Percentiles rank a stretch among this genome's conserved stretches.
Conservation (phyloP, 2,329 filamentous ascomycete species). For the Neonectria neomacrospora region DNA sequence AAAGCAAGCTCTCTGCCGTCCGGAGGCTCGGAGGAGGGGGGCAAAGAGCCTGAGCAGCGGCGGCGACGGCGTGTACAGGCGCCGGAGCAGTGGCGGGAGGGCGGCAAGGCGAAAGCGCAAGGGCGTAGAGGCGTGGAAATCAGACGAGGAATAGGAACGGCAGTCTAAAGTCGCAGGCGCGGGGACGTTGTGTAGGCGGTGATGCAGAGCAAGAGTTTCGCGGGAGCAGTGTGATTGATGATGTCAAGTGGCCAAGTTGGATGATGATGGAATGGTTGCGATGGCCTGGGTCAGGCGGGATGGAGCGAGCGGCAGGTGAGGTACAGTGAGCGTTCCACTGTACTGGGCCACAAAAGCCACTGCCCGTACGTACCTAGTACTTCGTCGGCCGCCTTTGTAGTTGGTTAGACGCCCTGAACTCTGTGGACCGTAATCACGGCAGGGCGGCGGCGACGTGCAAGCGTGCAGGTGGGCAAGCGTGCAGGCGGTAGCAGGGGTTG, state of each 20-base stretch:
- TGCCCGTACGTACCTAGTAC: too few species aligned
- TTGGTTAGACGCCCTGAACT: not conserved
- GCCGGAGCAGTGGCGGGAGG: constrained; percentile 14
- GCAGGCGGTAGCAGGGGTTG: not conserved
- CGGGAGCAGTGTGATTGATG: constrained; percentile 24
- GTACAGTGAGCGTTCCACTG: constrained; percentile 21
- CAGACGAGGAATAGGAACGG: constrained; percentile 25
- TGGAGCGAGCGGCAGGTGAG: constrained; percentile 23
- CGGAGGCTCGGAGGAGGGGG: constrained; percentile 39
- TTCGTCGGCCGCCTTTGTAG: not conserved
- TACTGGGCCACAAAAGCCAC: constrained; percentile 14
- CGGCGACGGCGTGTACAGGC: constrained; percentile 34
- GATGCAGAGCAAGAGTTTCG: not conserved
- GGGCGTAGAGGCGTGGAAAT: constrained; percentile 11
- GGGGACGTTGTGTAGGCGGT: not conserved
- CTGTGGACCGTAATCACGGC: too few species aligned
- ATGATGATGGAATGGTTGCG: constrained; percentile 44
- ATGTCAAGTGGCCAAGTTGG: constrained; percentile 34
- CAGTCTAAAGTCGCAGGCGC: not conserved
- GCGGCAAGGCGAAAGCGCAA: not conserved
- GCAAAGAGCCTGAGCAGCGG: constrained; percentile 42
- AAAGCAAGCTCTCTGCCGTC: constrained; percentile 42
- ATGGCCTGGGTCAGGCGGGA: constrained; percentile 36
- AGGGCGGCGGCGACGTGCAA: not conserved
- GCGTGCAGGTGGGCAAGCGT: constrained; percentile 4